A percentile compares a stretch with the other conserved stretches of the same genome.
Evolutionary conservation across 257 asterid genomes (phyloP).

Genomic region (Perilla frutescens): DNA sequence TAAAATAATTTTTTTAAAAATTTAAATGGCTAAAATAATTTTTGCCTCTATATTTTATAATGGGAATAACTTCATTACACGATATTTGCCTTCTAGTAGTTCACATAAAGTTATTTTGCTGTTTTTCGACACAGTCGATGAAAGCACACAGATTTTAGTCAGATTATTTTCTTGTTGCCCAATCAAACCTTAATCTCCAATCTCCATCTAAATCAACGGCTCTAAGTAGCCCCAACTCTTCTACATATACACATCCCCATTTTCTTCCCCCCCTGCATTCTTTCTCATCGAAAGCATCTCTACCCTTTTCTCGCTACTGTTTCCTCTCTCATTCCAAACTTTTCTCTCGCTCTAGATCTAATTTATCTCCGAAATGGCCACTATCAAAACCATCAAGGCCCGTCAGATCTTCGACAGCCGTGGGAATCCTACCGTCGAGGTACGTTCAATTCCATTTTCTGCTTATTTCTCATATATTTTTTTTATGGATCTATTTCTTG

Average conservation of each 20-base stretch:
- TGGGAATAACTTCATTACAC: neutral
- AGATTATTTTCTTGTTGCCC: constrained; percentile 41
- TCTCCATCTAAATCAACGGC: constrained; percentile 52
- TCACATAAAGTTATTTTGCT: neutral
- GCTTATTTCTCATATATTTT: neutral
- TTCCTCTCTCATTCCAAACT: constrained; percentile 4
- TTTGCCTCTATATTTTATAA: no score
- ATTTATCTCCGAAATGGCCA: constrained; percentile 52
- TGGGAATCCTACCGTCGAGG: constrained; percentile 97
- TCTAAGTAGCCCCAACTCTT: constrained; percentile 39
- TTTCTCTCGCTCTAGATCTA: constrained; percentile 29
- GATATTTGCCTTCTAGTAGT: neutral
- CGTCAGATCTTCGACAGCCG: constrained; percentile 98
- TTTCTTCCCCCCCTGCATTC: neutral
- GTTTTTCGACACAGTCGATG: constrained; percentile 32
- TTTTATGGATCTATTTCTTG: constrained; percentile 24
- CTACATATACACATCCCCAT: constrained; percentile 42
- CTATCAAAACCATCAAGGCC: constrained; percentile 80
- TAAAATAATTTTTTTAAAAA: no score
- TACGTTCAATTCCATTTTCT: constrained; percentile 35
- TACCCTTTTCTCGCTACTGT: neutral
- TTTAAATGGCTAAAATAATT: no score
- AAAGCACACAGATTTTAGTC: constrained; percentile 33
- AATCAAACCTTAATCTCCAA: constrained; percentile 36
- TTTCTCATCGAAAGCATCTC: neutral